These are phyloP conservation scores for Cytospora chrysosperma DNA, from an alignment of 2,329 filamentous ascomycete genomes.

Conservation along the genomic window DNA sequence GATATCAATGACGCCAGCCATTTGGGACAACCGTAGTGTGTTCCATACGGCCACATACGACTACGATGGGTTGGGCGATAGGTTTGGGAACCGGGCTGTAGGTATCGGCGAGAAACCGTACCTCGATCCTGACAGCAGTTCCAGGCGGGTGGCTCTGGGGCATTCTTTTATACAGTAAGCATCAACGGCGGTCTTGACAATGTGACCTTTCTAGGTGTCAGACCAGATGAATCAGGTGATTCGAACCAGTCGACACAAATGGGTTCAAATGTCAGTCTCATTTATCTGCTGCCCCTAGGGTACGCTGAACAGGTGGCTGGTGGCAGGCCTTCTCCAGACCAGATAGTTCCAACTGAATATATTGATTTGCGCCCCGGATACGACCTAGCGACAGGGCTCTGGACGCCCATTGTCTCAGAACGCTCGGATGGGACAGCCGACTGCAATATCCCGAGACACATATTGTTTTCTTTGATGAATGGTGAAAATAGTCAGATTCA, in stretches of 20 bases:
- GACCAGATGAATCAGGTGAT: background rate
- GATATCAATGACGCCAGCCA: constrained; percentile 35
- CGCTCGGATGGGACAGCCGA: background rate
- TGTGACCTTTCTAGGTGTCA: too few relatives aligned
- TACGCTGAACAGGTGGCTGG: background rate
- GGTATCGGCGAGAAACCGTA: constrained; percentile 56
- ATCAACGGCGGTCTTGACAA: background rate
- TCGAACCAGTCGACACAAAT: background rate
- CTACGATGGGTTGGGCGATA: constrained; percentile 50
- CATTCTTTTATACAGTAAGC: constrained; percentile 9
- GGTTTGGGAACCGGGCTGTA: constrained; percentile 53
- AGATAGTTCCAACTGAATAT: background rate
- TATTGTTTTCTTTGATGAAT: background rate
- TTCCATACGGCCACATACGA: constrained; percentile 61
- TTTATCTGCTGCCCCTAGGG: background rate
- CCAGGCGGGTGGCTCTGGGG: constrained; percentile 40
- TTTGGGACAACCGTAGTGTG: constrained; percentile 61
- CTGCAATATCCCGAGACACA: background rate
- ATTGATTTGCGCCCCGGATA: background rate
- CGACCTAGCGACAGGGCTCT: background rate
- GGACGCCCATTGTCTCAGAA: background rate
- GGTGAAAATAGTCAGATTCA: background rate
- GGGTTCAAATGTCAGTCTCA: background rate
- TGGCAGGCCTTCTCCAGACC: background rate
- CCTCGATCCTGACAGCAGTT: constrained; percentile 50